Evolutionary conservation across 805 yeast species (phyloP), one percentile per base, ranked within the genome.

Genomic region (Candida manassasensis): DNA sequence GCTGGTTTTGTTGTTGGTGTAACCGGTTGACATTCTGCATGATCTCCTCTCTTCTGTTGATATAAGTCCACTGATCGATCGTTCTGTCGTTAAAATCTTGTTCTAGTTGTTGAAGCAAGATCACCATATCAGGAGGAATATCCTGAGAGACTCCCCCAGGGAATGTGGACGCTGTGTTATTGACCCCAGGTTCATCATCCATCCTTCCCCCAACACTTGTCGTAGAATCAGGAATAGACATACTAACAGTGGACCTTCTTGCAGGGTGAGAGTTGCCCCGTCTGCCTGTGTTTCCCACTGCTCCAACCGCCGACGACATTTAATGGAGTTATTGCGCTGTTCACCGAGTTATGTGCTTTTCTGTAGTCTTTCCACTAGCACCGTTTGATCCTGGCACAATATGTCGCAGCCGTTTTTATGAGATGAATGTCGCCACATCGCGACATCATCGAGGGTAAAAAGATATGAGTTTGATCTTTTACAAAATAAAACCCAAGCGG

Each of bases 31-130:
- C 62, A 36, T 50, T 48, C 29, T 55, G 59, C 62, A 67, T 60
- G 42, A 67, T 64, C 39, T 67, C 69, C 47, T 67, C 73, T 41
- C 73, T 47, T 29, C 69, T 39, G 37, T 67, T 67, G 39, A 67
- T 67, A 40, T 67, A 67, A 2, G 71, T 64, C 70, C 71, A 67
- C 45, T 67, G 73, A 48, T 67, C 71, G 22, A 67, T 67, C 13
- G 62, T 48, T 37, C 62, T 63, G 43, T 58, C 55, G 16, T 61
- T 55, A 49, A 67, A 67, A 42, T 67, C 73, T 15, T 61, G 63
- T 36, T 67, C 73, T 17, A 67, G 47, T 30, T 58, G 55, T 41
- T 66, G 71, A 17, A 67, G 56, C 26, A 67, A 49, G 12, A 66
- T 49, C 6, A 57, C 65, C 70, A 67, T 61, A 39, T 67, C 73